Conservation (phyloP, 805 yeast species). For the Diddensiella santjacobensis region DNA sequence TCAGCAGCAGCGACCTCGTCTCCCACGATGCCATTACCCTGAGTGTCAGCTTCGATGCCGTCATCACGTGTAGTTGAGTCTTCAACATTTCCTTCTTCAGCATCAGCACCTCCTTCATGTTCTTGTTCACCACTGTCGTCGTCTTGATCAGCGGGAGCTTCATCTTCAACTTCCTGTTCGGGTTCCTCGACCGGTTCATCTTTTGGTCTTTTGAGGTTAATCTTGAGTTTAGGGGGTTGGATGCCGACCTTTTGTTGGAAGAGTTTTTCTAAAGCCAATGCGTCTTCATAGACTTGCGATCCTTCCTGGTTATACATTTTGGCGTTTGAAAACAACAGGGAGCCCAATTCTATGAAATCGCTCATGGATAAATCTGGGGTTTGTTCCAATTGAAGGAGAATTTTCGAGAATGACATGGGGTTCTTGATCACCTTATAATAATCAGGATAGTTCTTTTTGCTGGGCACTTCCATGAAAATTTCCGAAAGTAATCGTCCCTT, state of each 20-base stretch:
- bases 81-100: constrained; percentile 8
- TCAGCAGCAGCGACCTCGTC: constrained; percentile 2
- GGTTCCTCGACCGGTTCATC: constrained; percentile 5
- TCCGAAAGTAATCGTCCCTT: constrained; percentile 50
- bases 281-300: constrained; percentile 68
- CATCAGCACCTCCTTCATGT: constrained; percentile 14
- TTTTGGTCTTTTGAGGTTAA: constrained; percentile 13
- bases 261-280: constrained; percentile 53
- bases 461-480: constrained; percentile 74
- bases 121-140: constrained; percentile 6
- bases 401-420: constrained; percentile 69
- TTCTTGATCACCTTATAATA: constrained; percentile 66
- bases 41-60: constrained; percentile 6
- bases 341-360: constrained; percentile 55
- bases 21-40: constrained; percentile 11
- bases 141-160: constrained; percentile 2
- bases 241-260: constrained; percentile 35
- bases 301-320: constrained; percentile 70
- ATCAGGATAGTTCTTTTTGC: constrained; percentile 69
- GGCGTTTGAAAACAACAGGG: constrained; percentile 73
- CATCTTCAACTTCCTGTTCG: constrained; percentile 11
- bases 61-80: neutral
- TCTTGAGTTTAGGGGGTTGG: constrained; percentile 18
- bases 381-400: constrained; percentile 48
- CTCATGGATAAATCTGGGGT: constrained; percentile 51